Base-by-base conservation (phyloP, 208 protist species). In the Borovskyia barvae region DNA sequence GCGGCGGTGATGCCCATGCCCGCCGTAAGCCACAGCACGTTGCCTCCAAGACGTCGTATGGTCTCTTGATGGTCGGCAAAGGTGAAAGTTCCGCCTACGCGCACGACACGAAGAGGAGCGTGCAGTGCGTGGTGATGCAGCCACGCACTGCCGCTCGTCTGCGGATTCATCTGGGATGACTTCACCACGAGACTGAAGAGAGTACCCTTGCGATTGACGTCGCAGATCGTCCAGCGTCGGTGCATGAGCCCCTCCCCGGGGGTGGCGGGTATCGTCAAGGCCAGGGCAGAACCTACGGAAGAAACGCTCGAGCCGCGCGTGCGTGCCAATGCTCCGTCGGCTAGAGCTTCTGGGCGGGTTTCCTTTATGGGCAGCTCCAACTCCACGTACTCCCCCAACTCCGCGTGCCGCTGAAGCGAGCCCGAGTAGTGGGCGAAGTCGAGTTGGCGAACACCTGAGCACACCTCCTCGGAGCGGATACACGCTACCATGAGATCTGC, bases 111-210 rank as follows among this genome's bases (percentile, higher is more conserved):
- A 54, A 96, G 72, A 6, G 69, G 66, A 19, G 54, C 59, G 63
- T 82, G 71, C 29, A 92, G 54, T 2, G 64, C 68, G 40, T 72
- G 67, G 14, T 77, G 46, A 36, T 87, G 58, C 49, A 94, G 56
- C 87, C 87, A 94, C 28, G 53, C 63, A 48, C 76, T 91, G 20
- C 74, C 82, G 32, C 77, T 77, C 5, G 47, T 5, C 32, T 57
- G 54, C 36, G 67, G 30, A 46, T 74, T 66, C 7, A 43, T 58
- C 17, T 32, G 4, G 22, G 47, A 45, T 17, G 55, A 52, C 74
- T 88, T 90, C 29, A 93, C 77, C 32, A 93, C 79, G 20, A 93
- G 26, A 24, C 72, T 81, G 45, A 93, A 92, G 30, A 85, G 55
- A 15, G 32, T 63, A 41, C 64, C 66, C 0, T 68, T 54, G 37